A percentile compares a stretch with the other conserved stretches of the same genome.
Evolutionary conservation across 768 basidiomycete species (phyloP).

Genomic region (Mycena metata): DNA sequence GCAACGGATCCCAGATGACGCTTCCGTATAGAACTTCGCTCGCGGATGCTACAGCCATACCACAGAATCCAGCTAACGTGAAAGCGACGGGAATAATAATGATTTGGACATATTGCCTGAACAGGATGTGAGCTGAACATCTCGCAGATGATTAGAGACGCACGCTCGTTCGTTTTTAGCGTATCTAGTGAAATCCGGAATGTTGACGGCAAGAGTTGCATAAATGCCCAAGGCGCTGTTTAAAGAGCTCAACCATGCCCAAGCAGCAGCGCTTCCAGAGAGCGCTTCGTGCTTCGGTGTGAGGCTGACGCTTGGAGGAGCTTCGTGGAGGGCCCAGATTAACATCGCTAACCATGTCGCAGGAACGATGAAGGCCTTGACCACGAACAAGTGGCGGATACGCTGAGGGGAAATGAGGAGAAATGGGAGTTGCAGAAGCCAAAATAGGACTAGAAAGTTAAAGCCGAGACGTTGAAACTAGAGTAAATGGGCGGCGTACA

Average conservation of each 20-base stretch:
- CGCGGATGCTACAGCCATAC: conserved; percentile 85
- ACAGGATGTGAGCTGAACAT: neutral
- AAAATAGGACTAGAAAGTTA: conserved; percentile 64
- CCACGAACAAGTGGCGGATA: conserved; percentile 81
- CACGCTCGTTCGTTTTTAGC: conserved; percentile 76
- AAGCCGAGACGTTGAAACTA: neutral
- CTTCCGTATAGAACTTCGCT: conserved; percentile 79
- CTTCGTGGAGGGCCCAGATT: conserved; percentile 83
- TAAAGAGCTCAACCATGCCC: conserved; percentile 84
- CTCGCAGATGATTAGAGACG: conserved; percentile 38
- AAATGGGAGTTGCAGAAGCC: conserved; percentile 82
- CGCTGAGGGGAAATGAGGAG: conserved; percentile 83
- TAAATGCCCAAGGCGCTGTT: conserved; percentile 85
- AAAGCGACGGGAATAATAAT: conserved; percentile 83
- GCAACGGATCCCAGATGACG: conserved; percentile 79
- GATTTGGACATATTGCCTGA: conserved; percentile 80
- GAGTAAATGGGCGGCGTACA: conserved; percentile 10
- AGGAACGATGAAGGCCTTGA: conserved; percentile 76
- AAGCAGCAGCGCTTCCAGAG: conserved; percentile 69
- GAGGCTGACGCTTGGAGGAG: conserved; percentile 72
- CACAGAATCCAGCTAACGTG: conserved; percentile 82
- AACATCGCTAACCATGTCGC: conserved; percentile 77
- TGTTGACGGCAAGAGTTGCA: conserved; percentile 81
- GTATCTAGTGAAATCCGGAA: conserved; percentile 91
- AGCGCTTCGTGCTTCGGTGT: conserved; percentile 64